These are phyloP conservation scores for Turnera subulata DNA, from an alignment of 345 rosid genomes.

Conservation along the genomic window DNA sequence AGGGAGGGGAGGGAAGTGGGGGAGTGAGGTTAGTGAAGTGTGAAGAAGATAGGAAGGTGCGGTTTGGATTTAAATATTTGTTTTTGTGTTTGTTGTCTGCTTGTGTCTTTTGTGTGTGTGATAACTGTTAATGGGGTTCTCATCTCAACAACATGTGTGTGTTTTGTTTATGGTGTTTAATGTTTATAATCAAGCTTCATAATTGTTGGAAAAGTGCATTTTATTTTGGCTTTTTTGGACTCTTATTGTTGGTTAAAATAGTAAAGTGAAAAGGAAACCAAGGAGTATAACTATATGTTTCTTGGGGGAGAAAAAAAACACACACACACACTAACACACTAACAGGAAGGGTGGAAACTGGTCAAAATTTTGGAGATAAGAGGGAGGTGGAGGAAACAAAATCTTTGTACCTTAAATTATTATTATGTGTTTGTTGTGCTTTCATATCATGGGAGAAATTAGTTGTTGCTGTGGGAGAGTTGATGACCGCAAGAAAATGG, in stretches of 20 bases:
- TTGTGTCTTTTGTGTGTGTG: neutral
- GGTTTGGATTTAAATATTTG: constrained; percentile 25
- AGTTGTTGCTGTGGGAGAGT: no score
- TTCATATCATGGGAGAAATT: no score
- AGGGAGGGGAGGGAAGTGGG: constrained; percentile 1
- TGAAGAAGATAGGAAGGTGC: constrained; percentile 14
- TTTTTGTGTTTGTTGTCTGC: neutral
- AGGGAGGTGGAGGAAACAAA: neutral
- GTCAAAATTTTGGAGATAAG: neutral
- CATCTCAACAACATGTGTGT: neutral
- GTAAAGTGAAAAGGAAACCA: neutral
- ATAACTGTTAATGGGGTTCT: neutral
- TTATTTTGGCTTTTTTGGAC: constrained; percentile 14
- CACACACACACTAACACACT: no score
- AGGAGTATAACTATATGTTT: no score
- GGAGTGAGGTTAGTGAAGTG: constrained; percentile 7
- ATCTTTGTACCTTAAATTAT: neutral
- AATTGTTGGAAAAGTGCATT: neutral
- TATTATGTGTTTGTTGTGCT: neutral
- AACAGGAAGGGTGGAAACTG: no score
- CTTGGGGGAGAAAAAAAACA: no score
- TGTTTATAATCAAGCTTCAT: neutral
- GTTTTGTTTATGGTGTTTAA: neutral
- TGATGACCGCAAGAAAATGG: no score
- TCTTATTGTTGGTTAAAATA: constrained; percentile 19